Base-by-base conservation (phyloP, 2,329 filamentous ascomycete species). In the Sporothrix brasiliensis region DNA sequence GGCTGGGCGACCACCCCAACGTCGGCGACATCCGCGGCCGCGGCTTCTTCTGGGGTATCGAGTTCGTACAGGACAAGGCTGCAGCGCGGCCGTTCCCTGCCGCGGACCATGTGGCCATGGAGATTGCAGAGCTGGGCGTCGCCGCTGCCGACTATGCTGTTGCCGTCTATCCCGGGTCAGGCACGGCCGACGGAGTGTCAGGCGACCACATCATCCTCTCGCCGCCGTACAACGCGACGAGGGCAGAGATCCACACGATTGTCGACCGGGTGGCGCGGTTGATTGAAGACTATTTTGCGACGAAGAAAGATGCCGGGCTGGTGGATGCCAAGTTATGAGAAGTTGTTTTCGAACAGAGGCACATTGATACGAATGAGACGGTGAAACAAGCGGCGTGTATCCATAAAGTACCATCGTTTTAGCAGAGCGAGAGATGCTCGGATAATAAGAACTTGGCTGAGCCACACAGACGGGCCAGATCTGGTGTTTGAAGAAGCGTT, bases 151-250 rank as follows among this genome's bases (percentile, higher is more conserved):
- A 66, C 27, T 80, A 82, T 61, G 77, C 78, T 0, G 75, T 85
- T n/a, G 78, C 79, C 9, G 76, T 92, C 2, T 92, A 92, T 76
- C 87, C 88, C 1, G 89, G 89, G 0, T 80, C 80, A 0, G 90
- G 90, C 1, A 88, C 87, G 0, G 86, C 82, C 0, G 88, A 84
- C 74, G 83, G 91, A 58, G 82, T 85, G 1, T 76, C 77, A 1
- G 91, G 91, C 11, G 91, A 94, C 75, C 89, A 92, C 77, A 81
- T 92, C 49, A 82, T 93, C 34, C 75, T 94, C 13, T 86, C 90
- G 1, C 91, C 91, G 5, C 84, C 91, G 0, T 92, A 88, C 78
- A 92, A 86, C 58, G 82, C 89, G 27, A 87, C 84, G 0, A 79
- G 79, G 56, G 81, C 81, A 9, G 87, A 91, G 24, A 80, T 91